Evolutionary conservation across 106 monocot species (phyloP).

Genomic region (Phalaenopsis aphrodite): DNA sequence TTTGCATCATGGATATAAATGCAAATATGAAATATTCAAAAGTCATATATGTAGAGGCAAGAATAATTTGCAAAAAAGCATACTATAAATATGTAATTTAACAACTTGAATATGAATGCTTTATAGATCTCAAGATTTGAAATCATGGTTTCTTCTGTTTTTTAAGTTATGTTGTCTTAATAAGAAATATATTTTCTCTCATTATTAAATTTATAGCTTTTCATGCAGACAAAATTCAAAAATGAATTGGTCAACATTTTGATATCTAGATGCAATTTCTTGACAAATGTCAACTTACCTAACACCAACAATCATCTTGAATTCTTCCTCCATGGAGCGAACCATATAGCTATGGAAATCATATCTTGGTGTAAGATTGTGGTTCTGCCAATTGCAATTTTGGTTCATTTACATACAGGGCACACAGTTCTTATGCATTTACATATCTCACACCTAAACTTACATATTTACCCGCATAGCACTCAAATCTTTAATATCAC

Average conservation of each 20-base stretch:
- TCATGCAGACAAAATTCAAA: too few relatives aligned
- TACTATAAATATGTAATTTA: not conserved
- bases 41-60: not conserved
- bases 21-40: too few relatives aligned
- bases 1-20: too few relatives aligned
- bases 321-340: slow-evolving; percentile 97
- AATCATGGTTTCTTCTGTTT: not conserved
- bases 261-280: too few relatives aligned
- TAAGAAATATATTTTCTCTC: not conserved
- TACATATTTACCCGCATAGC: too few relatives aligned
- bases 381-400: slow-evolving; percentile 47
- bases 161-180: not conserved
- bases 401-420: too few relatives aligned
- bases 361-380: slow-evolving; percentile 63
- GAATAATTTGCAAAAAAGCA: not conserved
- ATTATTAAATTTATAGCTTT: too few relatives aligned
- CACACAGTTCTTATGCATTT: too few relatives aligned
- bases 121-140: not conserved
- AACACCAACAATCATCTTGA: slow-evolving; percentile 88
- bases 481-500: too few relatives aligned
- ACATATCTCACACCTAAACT: too few relatives aligned
- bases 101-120: not conserved
- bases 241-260: too few relatives aligned
- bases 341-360: slow-evolving; percentile 99
- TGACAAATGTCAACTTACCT: slow-evolving; percentile 36